Conservation (phyloP, 768 basidiomycete genomes). For the Obba rivulosa region DNA sequence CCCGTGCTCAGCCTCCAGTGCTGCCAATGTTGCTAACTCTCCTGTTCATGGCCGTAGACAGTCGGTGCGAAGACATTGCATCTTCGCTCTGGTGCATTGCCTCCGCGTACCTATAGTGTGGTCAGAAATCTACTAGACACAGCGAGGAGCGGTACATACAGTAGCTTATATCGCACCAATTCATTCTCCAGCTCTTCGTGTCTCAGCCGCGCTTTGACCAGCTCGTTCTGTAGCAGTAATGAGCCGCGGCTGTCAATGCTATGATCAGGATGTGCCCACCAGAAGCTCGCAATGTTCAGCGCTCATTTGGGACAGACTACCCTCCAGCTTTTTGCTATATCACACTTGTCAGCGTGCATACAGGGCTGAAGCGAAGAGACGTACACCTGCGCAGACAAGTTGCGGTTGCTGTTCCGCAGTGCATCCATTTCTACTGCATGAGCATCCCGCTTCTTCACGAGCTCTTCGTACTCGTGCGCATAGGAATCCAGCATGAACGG, state of each 20-base stretch:
- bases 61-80: conserved; percentile 38
- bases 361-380: conserved; percentile 24
- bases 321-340: conserved; percentile 73
- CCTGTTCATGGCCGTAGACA: conserved; percentile 27
- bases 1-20: neutral
- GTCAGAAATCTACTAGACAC: neutral
- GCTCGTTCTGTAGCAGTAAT: conserved; percentile 59
- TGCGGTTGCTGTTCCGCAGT: conserved; percentile 74
- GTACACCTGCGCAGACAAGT: conserved; percentile 74
- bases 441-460: conserved; percentile 69
- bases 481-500: conserved; percentile 95
- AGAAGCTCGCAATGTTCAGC: conserved; percentile 75
- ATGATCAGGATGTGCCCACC: conserved; percentile 34
- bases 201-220: conserved; percentile 82
- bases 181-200: conserved; percentile 94
- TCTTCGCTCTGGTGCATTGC: conserved; percentile 49
- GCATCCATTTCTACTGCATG: conserved; percentile 82
- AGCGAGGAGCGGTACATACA: conserved; percentile 47
- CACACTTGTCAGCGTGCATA: neutral
- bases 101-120: conserved; percentile 42
- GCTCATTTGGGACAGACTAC: conserved; percentile 72
- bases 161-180: conserved; percentile 88
- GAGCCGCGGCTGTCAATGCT: neutral
- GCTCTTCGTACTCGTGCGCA: conserved; percentile 83
- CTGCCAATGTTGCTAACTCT: conserved; percentile 21